Base-by-base conservation (phyloP, 202 grass and related monocot species). In the Schoenoplectus tabernaemontani region DNA sequence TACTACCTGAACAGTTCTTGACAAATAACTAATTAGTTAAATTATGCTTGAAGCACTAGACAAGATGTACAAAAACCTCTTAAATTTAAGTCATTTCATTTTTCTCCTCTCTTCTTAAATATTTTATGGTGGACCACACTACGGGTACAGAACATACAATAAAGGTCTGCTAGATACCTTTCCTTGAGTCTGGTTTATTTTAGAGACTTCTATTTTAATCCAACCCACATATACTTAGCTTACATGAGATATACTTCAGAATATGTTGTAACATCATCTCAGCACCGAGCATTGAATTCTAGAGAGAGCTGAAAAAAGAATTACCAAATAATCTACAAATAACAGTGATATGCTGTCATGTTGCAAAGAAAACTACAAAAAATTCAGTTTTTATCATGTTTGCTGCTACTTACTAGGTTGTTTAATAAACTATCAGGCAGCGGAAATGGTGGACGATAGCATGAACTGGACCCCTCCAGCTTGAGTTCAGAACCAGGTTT, bases 181-280 rank as follows among this genome's bases (percentile, higher is more conserved):
- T 74, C 44, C 23, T 53, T 48, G 43, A 41, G 54, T 92, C 83
- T 78, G 77, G 62, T 89, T 90, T 65, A 72, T 79, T 86, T 85
- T 90, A 90, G 50, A 88, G 87, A 81, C 82, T 88, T 83, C 74
- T 88, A 94, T 84, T 90, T 87, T 92, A 88, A 97, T 91, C 94
- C 94, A 87, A 97, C 94, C 91, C 92, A 81, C 80, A 82, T 86
- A 90, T 86, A 87, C 84, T 90, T 91, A 79, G 77, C 77, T 79
- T 79, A 79, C 77, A 62, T 79, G 77, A 79, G 19, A 79, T 59
- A 46, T 89, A 98, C 89, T 79, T 98, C 91, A 97, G 86, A 87
- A 88, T 84, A 90, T 82, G 93, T 89, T 82, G 86, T 78, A 97
- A 92, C 77, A 94, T 91, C 91, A 92, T 90, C 95, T 92, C 91